phyloP scores from a whole-genome alignment of 1,284 basidiomycete genomes.

The Austroboletus novae-zelandiae region DNA sequence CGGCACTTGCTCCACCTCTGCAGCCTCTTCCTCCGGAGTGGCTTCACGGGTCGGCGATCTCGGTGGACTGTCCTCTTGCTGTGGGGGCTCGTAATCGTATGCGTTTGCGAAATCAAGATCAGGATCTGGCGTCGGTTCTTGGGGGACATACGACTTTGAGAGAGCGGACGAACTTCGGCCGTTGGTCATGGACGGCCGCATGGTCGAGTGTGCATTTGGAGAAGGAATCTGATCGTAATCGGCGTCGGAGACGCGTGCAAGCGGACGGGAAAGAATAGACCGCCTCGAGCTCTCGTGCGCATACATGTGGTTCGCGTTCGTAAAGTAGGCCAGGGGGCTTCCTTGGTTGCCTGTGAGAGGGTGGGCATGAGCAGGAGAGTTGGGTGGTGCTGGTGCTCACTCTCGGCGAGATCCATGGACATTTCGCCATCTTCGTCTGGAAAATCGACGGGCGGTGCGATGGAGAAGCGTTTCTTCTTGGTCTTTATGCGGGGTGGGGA shows the following conservation, averaged over 20 bases:
- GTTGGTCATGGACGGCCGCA: constrained; percentile 37
- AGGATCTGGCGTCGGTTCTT: constrained; percentile 29
- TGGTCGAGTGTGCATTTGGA: constrained; percentile 43
- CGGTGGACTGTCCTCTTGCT: constrained; percentile 32
- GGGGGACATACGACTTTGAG: constrained; percentile 35
- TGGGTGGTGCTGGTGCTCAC: constrained; percentile 34
- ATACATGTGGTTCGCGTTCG: constrained; percentile 44
- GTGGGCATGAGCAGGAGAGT: constrained; percentile 8
- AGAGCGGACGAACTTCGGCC: constrained; percentile 48
- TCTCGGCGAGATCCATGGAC: constrained; percentile 67
- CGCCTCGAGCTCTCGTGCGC: constrained; percentile 48
- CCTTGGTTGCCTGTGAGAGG: constrained; percentile 22
- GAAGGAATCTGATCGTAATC: constrained; percentile 71
- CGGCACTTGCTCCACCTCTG: constrained; percentile 33
- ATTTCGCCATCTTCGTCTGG: constrained; percentile 64
- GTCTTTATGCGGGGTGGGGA: constrained; percentile 54
- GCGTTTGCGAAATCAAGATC: constrained; percentile 27
- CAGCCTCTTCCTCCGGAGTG: constrained; percentile 40
- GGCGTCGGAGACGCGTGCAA: constrained; percentile 51
- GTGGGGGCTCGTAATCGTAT: constrained; percentile 37
- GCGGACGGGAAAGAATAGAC: constrained; percentile 47
- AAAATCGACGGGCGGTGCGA: constrained; percentile 36
- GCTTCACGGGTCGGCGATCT: constrained; percentile 38
- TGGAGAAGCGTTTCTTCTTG: constrained; percentile 44
- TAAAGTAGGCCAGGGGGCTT: constrained; percentile 57